Evolutionary conservation across 345 rosid species (phyloP).

Genomic region (Erucastrum elatum): DNA sequence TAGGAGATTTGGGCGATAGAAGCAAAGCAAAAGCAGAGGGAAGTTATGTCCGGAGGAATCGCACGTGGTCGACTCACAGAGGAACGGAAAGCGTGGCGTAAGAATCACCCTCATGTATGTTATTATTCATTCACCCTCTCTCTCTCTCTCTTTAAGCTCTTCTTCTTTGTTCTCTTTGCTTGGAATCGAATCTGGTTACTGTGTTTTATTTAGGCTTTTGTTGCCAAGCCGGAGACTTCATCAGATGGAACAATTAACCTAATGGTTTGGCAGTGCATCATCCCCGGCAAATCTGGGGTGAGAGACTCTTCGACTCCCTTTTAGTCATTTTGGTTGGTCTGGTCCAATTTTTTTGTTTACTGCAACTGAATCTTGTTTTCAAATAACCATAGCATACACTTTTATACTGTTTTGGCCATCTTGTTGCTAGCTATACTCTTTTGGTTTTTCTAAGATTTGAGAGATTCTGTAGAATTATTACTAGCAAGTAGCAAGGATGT

Average conservation of each 20-base stretch:
- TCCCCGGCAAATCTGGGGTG: constrained; percentile 28
- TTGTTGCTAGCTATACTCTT: neutral
- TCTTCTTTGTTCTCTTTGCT: neutral
- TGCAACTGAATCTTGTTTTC: neutral
- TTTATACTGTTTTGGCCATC: neutral
- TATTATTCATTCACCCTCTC: neutral
- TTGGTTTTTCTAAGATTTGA: neutral
- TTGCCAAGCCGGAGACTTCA: neutral
- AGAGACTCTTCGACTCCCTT: neutral
- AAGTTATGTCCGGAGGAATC: constrained; percentile 24
- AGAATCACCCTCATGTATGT: constrained; percentile 26
- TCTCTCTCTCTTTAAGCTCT: neutral
- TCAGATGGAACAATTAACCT: constrained; percentile 19
- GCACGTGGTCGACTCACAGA: constrained; percentile 28
- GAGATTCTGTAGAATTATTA: neutral
- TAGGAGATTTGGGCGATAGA: constrained; percentile 1
- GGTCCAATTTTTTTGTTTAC: neutral
- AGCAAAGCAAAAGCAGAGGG: neutral
- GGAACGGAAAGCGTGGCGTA: constrained; percentile 26
- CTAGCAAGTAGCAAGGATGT: neutral
- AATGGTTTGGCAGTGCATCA: constrained; percentile 15
- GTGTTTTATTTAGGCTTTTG: neutral
- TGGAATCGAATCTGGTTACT: neutral
- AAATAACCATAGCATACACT: neutral
- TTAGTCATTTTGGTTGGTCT: neutral